Conservation (phyloP, 73 alveolate genomes). For the Tetrahymena elliotti region DNA sequence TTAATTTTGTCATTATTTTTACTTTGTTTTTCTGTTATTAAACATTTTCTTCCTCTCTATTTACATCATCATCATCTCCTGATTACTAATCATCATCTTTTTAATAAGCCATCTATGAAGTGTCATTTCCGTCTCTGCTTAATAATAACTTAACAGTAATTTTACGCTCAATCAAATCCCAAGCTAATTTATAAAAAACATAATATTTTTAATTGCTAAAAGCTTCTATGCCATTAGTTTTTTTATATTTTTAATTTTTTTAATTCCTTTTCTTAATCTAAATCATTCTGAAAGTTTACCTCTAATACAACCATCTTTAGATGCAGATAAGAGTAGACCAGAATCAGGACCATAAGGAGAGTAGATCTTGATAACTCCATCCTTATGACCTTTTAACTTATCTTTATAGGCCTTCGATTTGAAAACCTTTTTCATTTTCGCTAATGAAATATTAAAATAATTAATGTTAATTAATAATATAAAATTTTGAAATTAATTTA, state of each 20-base stretch:
- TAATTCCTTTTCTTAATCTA: neutral
- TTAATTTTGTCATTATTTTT: neutral
- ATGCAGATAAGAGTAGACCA: conserved; percentile 52
- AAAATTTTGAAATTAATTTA: neutral
- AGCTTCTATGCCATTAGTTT: neutral
- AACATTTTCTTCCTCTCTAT: conserved; percentile 21
- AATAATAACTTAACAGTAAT: conserved; percentile 17
- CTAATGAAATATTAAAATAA: neutral
- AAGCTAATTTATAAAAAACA: neutral
- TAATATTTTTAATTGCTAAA: neutral
- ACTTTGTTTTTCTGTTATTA: neutral
- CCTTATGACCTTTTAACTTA: conserved; percentile 67
- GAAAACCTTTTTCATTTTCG: neutral
- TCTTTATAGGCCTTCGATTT: conserved; percentile 56
- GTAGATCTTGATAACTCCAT: conserved; percentile 49
- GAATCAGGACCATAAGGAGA: conserved; percentile 67
- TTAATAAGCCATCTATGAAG: neutral
- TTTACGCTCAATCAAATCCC: conserved; percentile 36
- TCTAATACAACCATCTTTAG: conserved; percentile 68
- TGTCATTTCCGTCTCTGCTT: neutral
- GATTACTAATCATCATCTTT: neutral
- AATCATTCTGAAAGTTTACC: neutral
- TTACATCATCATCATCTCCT: conserved; percentile 1
- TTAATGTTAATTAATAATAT: neutral
- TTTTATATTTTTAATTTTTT: neutral